Evolutionary conservation across 352 stramenopile species (phyloP), one percentile per base, ranked within the genome.

Genomic region (Globisporangium camurandrum): DNA sequence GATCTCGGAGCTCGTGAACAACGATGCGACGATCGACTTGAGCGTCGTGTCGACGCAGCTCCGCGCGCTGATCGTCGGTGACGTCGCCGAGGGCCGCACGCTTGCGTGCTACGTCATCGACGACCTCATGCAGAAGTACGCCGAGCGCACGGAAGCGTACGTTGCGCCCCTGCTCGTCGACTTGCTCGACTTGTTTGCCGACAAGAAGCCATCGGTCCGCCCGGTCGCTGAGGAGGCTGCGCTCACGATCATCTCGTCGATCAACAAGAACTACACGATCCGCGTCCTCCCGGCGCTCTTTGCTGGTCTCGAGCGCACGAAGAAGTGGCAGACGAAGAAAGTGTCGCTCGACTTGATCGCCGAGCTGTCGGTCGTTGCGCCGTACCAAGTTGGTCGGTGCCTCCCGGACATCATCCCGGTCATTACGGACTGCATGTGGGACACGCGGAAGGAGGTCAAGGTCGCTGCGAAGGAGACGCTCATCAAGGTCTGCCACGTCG

Each of bases 381-480:
- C 96, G 36, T 96, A 96, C 63, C 92, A 99, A 69, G 74, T 99
- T 7, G 90, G 87, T 44, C 90, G 95, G 64, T 93, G 81, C 61
- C 79, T 99, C 56, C 95, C 96, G 17, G 90, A 98, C 59, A 90
- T 99, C 53, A 97, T 99, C 52, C 97, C 97, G 16, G 84, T 96
- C 56, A 84, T 99, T 46, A 98, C 96, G 17, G 93, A 97, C 42
- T 98, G 90, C 69, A 98, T 99, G 88, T 98, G 95, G 88, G 97
- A 99, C 72, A 98, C 96, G 11, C 98, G 98, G 71, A 98, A 98
- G 70, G 92, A 99, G 62, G 95, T 99, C 31, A 98, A 98, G 84
- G 63, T 84, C 14, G 94, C 95, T 31, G 88, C 95, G 23, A 97
- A 93, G 51, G 79, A 82, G 10, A 96, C 96, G 37, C 97, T 99